Evolutionary conservation across 768 basidiomycete genomes (phyloP).

Genomic region (Cystofilobasidium bisporidii): DNA sequence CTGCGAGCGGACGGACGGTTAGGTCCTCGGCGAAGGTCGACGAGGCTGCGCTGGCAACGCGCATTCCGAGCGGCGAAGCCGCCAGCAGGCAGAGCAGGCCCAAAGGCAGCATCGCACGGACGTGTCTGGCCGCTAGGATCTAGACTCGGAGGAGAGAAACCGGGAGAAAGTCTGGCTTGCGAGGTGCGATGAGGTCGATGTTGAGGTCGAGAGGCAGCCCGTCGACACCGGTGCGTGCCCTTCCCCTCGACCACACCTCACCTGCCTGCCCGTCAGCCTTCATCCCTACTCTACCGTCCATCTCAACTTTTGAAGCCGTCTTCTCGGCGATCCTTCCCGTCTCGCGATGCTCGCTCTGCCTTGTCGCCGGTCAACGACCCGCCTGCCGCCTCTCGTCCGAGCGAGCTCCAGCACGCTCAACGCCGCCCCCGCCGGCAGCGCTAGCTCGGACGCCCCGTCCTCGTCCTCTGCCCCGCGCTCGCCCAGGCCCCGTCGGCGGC

Average conservation of each 20-base stretch:
- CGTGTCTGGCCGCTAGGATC: too few relatives aligned
- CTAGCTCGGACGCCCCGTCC: not conserved
- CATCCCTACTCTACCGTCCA: too few relatives aligned
- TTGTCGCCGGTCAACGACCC: not conserved
- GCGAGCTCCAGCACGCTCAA: not conserved
- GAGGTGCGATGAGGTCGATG: too few relatives aligned
- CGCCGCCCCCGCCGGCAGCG: too few relatives aligned
- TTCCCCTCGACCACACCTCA: too few relatives aligned
- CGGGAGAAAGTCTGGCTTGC: too few relatives aligned
- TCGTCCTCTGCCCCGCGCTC: not conserved
- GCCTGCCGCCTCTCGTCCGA: not conserved
- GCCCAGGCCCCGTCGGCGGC: not conserved
- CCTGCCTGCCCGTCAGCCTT: too few relatives aligned
- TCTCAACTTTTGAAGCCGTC: too few relatives aligned
- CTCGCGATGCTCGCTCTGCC: not conserved
- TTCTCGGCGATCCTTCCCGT: too few relatives aligned
- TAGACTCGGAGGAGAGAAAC: too few relatives aligned
- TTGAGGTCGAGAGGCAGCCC: not conserved
- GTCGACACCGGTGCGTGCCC: not conserved
- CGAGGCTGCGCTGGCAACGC: constrained; percentile 25
- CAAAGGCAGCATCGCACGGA: not conserved
- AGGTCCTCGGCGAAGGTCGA: constrained; percentile 49
- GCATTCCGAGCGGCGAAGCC: not conserved
- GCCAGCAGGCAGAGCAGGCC: not conserved
- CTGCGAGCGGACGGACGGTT: constrained; percentile 53